Base-by-base conservation (phyloP, 768 basidiomycete species). In the Amanita brunnescens region DNA sequence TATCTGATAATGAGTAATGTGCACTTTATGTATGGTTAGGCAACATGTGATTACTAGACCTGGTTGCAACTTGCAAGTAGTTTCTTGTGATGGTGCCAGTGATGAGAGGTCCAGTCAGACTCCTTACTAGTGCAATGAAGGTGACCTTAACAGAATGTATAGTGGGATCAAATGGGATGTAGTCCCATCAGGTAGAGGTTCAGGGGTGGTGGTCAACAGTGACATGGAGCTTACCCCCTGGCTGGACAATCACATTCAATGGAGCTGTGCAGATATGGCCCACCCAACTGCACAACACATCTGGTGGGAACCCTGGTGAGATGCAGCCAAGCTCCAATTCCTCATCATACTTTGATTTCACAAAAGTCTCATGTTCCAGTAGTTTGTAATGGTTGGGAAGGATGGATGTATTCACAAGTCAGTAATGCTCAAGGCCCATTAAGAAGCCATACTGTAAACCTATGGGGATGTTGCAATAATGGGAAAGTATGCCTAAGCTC, bases 161-260 rank as follows among this genome's bases (percentile, higher is more conserved):
- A n/a, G 3, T 3, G 2, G 44, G 44, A n/a, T 46, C 44, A 33
- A 46, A 46, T 4, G 44, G 57, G 2, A 66, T 54, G 49, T 65
- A 71, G 6, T 72, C 68, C 7, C 7, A 7, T 29, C 3, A 0
- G 68, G 52, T 20, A 66, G 62, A 6, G 73, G 61, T 37, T 74
- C 72, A 26, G 10, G n/a, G 34, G 34, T 26, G 21, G 24, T 62
- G 55, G 37, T 67, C 61, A 32, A 64, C 60, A 18, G 62, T 55
- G n/a, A 65, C 55, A 0, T 62, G 53, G n/a, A 52, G 49, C 47
- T 61, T 59, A 9, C 55, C 57, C 2, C 57, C 51, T 0, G 54
- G 44, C 40, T 65, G 60, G 2, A 55, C 57, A n/a, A 65, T 55
- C 0, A 64, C 58, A 21, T 59, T 59, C 7, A 16, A 18, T 33